A percentile compares a stretch with the other conserved stretches of the same genome.
These are phyloP conservation scores for Calonectria ilicicola DNA, from an alignment of 2,329 filamentous ascomycete genomes.

Conservation along the genomic window DNA sequence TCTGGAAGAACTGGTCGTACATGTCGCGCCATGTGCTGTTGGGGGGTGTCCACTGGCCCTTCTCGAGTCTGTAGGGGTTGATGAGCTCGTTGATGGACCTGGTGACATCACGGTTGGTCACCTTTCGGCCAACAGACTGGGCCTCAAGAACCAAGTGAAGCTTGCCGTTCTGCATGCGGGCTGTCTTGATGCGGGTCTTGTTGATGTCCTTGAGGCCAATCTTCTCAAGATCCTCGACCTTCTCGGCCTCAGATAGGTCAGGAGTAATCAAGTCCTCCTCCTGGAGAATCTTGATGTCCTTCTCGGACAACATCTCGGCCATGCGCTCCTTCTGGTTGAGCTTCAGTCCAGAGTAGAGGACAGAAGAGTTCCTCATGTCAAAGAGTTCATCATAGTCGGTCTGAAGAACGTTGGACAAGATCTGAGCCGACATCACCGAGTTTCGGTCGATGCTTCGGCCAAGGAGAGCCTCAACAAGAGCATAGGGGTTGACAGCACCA, in stretches of 20 bases:
- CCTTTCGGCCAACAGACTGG: constrained; percentile 47
- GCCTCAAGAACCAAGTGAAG: constrained; percentile 54
- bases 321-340: constrained; percentile 52
- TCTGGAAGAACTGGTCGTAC: constrained; percentile 50
- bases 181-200: constrained; percentile 51
- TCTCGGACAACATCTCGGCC: constrained; percentile 52
- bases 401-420: constrained; percentile 57
- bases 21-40: constrained; percentile 57
- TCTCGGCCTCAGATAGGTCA: constrained; percentile 54
- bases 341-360: constrained; percentile 56
- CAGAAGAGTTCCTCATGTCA: constrained; percentile 56
- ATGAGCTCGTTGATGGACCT: constrained; percentile 54
- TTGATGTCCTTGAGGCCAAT: constrained; percentile 54
- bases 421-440: constrained; percentile 46
- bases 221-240: constrained; percentile 54
- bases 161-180: constrained; percentile 59
- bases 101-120: constrained; percentile 54
- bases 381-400: constrained; percentile 62
- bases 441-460: constrained; percentile 54
- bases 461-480: constrained; percentile 57
- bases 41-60: constrained; percentile 51
- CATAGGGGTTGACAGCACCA: constrained; percentile 58
- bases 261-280: constrained; percentile 56
- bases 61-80: constrained; percentile 50
- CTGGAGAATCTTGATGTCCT: constrained; percentile 56